A percentile compares a stretch with the other conserved stretches of the same genome.
Evolutionary conservation across 495 filamentous ascomycete species (phyloP).

Genomic region (Penicillium atrosanguineum): DNA sequence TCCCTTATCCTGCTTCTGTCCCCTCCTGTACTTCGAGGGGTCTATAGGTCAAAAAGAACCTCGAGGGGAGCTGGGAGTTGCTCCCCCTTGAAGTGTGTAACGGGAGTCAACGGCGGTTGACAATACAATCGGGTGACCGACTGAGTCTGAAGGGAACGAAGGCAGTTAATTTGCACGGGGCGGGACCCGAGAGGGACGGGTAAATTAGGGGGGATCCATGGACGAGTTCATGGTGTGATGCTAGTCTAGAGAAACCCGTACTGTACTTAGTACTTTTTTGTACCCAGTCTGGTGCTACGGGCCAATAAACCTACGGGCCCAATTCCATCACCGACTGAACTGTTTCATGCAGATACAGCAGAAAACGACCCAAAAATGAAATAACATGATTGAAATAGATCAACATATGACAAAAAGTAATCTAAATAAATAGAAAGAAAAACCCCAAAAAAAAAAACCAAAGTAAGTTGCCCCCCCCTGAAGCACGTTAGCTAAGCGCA

Average conservation of each 20-base stretch:
- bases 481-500: slow-evolving; percentile 12
- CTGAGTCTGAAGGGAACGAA: slow-evolving; percentile 5
- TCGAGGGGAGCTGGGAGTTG: neutral
- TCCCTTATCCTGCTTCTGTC: neutral
- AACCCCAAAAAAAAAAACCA: slow-evolving; percentile 2
- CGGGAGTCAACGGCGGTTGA: slow-evolving; percentile 8
- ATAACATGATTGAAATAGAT: neutral
- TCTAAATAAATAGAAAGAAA: neutral
- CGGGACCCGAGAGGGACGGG: slow-evolving; percentile 18
- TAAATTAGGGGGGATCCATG: slow-evolving; percentile 21
- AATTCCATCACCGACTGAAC: too few species aligned
- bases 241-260: neutral
- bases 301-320: neutral
- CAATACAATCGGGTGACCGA: slow-evolving; percentile 2
- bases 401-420: neutral
- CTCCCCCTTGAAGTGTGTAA: slow-evolving; percentile 17
- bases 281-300: too few species aligned
- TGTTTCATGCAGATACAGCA: too few species aligned
- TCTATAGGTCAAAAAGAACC: neutral
- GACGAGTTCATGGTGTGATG: neutral
- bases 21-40: neutral
- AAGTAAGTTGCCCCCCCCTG: slow-evolving; percentile 2
- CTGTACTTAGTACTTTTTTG: neutral
- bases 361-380: too few species aligned
- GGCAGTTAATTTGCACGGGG: slow-evolving; percentile 14